Evolutionary conservation across 2,329 filamentous ascomycete species (phyloP).

Genomic region (Amylocarpus encephaloides): DNA sequence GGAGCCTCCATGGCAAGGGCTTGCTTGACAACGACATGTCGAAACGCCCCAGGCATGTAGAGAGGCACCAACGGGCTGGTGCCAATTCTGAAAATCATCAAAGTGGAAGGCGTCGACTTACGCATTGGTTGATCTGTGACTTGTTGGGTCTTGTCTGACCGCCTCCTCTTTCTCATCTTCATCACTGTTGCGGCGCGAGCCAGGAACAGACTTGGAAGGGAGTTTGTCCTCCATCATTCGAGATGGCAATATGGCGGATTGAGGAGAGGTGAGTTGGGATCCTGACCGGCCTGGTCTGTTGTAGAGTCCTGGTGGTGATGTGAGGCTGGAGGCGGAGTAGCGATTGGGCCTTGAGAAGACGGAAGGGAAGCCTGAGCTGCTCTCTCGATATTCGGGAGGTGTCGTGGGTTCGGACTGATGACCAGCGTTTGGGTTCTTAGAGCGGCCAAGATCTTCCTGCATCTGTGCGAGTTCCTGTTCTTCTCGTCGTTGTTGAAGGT

Average conservation of each 20-base stretch:
- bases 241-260: conserved; percentile 53
- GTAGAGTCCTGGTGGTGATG: conserved; percentile 70
- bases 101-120: conserved; percentile 48
- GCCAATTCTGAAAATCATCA: too few species aligned
- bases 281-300: conserved; percentile 69
- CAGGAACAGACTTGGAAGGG: conserved; percentile 79
- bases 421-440: conserved; percentile 44
- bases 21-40: too few species aligned
- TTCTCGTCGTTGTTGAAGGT: conserved; percentile 75
- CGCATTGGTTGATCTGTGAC: conserved; percentile 69
- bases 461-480: conserved; percentile 81
- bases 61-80: too few species aligned
- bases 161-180: conserved; percentile 80
- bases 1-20: too few species aligned
- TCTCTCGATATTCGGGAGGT: conserved; percentile 84
- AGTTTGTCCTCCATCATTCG: conserved; percentile 57
- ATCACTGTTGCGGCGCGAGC: conserved; percentile 83
- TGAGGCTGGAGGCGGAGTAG: conserved; percentile 83
- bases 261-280: conserved; percentile 75
- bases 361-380: conserved; percentile 62
- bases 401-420: conserved; percentile 94
- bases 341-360: conserved; percentile 79
- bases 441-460: conserved; percentile 66
- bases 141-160: conserved; percentile 61
- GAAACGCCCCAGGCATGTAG: too few species aligned